Conservation (phyloP, 2,329 filamentous ascomycete species). For the Botrytis galanthina region DNA sequence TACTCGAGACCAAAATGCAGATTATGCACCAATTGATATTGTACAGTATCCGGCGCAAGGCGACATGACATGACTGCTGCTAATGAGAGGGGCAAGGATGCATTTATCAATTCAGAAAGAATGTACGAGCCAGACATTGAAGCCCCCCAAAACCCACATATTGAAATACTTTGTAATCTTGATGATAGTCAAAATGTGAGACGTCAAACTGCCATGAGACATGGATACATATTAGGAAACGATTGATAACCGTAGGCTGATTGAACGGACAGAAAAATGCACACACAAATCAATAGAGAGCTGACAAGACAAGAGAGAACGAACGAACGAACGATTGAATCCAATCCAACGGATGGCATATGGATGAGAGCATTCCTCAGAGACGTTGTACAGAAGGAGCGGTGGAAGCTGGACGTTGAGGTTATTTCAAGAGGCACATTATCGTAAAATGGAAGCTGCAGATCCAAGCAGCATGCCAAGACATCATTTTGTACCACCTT, state of each 20-base stretch:
- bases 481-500: background rate
- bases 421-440: background rate
- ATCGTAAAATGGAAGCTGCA: background rate
- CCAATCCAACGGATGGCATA: background rate
- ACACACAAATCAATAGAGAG: background rate
- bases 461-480: background rate
- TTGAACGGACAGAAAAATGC: background rate
- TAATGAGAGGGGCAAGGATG: background rate
- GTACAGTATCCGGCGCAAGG: conserved; percentile 1
- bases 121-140: background rate
- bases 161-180: background rate
- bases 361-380: background rate
- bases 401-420: conserved; percentile 16
- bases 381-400: conserved; percentile 6
- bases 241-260: background rate
- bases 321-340: background rate
- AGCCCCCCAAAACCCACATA: background rate
- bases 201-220: conserved; percentile 10
- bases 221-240: background rate
- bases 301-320: background rate
- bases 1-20: background rate
- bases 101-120: background rate
- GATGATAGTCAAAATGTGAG: background rate
- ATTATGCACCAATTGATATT: conserved; percentile 9
- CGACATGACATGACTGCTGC: background rate